Conservation (phyloP, 148 eudicot genomes). For the Diospyros kaki region DNA sequence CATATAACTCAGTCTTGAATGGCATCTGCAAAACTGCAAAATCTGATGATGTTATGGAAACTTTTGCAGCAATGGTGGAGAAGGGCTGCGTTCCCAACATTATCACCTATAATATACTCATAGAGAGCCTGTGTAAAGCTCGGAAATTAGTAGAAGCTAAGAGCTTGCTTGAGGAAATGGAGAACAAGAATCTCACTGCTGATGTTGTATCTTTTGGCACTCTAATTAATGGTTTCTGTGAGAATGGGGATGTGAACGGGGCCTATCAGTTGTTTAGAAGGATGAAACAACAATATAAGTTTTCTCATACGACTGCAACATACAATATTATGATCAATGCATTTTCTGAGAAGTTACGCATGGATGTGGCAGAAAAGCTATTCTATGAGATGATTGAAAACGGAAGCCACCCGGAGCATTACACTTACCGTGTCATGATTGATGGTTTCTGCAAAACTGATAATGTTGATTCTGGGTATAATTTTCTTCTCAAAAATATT, state of each 20-base stretch:
- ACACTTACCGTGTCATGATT: slow-evolving; percentile 72
- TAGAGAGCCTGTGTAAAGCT: slow-evolving; percentile 72
- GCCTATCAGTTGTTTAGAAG: slow-evolving; percentile 61
- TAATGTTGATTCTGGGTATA: slow-evolving; percentile 56
- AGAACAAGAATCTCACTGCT: slow-evolving; percentile 52
- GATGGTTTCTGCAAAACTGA: slow-evolving; percentile 86
- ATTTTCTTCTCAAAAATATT: slow-evolving; percentile 48
- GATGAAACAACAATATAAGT: slow-evolving; percentile 40
- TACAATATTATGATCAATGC: slow-evolving; percentile 78
- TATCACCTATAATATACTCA: slow-evolving; percentile 76
- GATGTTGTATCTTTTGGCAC: slow-evolving; percentile 75
- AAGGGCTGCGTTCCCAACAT: slow-evolving; percentile 71
- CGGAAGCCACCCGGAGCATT: slow-evolving; percentile 60
- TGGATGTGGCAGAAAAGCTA: slow-evolving; percentile 60
- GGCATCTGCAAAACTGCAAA: slow-evolving; percentile 84
- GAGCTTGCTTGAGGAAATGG: slow-evolving; percentile 60
- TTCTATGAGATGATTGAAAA: slow-evolving; percentile 55
- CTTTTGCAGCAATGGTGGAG: slow-evolving; percentile 69
- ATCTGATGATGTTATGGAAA: slow-evolving; percentile 64
- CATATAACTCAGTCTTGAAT: slow-evolving; percentile 75
- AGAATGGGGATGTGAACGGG: slow-evolving; percentile 59
- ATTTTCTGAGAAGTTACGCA: slow-evolving; percentile 57
- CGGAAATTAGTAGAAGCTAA: slow-evolving; percentile 53
- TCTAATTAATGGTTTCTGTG: slow-evolving; percentile 70
- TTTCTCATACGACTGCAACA: slow-evolving; percentile 57